Percentiles rank a stretch among this genome's conserved stretches.
phyloP scores from a whole-genome alignment of 2,329 filamentous ascomycete genomes.

The Penicillium vulpinum region DNA sequence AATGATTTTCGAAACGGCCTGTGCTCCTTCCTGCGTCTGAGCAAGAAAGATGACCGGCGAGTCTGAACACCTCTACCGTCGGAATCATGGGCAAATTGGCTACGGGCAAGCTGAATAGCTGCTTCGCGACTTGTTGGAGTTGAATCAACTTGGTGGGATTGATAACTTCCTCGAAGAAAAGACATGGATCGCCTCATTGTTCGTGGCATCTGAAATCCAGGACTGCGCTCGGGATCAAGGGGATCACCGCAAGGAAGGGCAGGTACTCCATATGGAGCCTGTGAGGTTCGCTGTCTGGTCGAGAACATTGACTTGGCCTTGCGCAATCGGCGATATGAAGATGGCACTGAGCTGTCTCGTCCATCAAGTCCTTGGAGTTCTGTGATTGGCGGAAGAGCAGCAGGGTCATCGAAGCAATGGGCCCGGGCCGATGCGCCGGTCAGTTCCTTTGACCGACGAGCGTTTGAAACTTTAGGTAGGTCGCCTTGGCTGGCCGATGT shows the following conservation, averaged over 20 bases:
- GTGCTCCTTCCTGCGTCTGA: constrained; percentile 30
- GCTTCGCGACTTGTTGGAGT: constrained; percentile 38
- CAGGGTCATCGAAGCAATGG: constrained; percentile 16
- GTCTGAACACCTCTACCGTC: constrained; percentile 18
- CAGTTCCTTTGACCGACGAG: constrained; percentile 5
- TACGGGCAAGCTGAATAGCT: constrained; percentile 44
- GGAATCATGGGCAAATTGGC: constrained; percentile 37
- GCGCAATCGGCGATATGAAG: constrained; percentile 49
- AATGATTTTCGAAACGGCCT: constrained; percentile 42
- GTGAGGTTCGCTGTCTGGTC: constrained; percentile 36
- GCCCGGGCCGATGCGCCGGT: background rate
- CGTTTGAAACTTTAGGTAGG: background rate
- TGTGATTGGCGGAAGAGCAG: constrained; percentile 29
- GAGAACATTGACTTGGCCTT: constrained; percentile 52
- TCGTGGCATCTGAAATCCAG: constrained; percentile 19
- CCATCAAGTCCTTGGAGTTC: constrained; percentile 38
- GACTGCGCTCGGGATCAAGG: constrained; percentile 18
- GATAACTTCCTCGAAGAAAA: constrained; percentile 38
- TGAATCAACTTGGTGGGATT: constrained; percentile 17
- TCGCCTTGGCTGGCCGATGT: constrained; percentile 1
- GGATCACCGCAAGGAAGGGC: constrained; percentile 10
- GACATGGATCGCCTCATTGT: constrained; percentile 46
- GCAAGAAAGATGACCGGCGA: constrained; percentile 27
- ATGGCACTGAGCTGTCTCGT: constrained; percentile 43
- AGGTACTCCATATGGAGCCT: constrained; percentile 16